phyloP scores from a whole-genome alignment of 192 early-diverging fungal species.

The Mortierella hygrophila region DNA sequence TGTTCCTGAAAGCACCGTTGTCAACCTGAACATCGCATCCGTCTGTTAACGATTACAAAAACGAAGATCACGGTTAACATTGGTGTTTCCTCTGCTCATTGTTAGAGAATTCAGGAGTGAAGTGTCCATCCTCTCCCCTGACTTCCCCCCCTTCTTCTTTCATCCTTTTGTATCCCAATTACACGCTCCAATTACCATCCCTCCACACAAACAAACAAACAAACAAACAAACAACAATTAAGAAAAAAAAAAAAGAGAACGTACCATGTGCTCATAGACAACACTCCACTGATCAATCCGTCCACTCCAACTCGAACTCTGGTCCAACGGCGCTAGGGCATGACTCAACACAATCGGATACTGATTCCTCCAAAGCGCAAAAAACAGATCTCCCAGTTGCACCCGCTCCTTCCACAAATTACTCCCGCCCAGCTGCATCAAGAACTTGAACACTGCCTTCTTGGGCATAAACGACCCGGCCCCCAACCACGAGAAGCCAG shows the following conservation, averaged over 20 bases:
- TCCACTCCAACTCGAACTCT: constrained; percentile 56
- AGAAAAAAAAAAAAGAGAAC: not conserved
- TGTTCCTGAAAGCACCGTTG: constrained; percentile 38
- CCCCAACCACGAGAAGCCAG: constrained; percentile 62
- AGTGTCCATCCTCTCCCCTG: not conserved
- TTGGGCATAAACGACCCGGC: constrained; percentile 63
- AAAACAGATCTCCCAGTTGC: constrained; percentile 62
- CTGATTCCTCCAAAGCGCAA: constrained; percentile 67
- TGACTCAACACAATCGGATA: constrained; percentile 55
- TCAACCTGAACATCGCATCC: constrained; percentile 36
- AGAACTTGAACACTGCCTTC: constrained; percentile 59
- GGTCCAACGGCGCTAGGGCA: constrained; percentile 47
- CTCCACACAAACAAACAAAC: not conserved
- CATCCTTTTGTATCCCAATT: not conserved
- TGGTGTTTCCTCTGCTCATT: not conserved
- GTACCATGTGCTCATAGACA: constrained; percentile 63
- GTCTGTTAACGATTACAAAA: not conserved
- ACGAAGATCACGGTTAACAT: not conserved
- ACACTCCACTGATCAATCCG: constrained; percentile 64
- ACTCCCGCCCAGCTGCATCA: constrained; percentile 62
- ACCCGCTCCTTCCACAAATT: constrained; percentile 63
- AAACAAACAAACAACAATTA: not conserved
- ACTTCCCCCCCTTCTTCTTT: too few relatives aligned
- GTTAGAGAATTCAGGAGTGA: not conserved
- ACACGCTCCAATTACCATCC: not conserved